Evolutionary conservation across 106 monocot genomes (phyloP), one percentile per base, ranked within the genome.

Genomic region (Allium fistulosum): DNA sequence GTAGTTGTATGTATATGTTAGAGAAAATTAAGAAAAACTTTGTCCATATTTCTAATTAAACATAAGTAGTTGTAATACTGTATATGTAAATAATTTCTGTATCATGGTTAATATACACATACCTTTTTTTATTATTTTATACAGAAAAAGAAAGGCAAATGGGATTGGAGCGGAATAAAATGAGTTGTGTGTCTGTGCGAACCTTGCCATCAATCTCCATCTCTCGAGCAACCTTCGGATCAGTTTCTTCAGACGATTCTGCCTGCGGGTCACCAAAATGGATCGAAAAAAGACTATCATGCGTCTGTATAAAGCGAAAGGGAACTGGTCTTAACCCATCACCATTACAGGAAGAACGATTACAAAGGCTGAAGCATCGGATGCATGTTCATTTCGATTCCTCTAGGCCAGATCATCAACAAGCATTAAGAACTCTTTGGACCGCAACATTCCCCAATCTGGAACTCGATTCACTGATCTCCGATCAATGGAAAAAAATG

Each of bases 401-500:
- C 8, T 79, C 79, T 26, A 83, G 76, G 65, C 73, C 62, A 52
- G 83, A 88, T 48, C 93, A 93, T 76, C 93, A 88, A 90, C 90
- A 90, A 80, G 90, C 87, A 27, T 72, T 94, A 61, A 87, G 66
- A 72, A 84, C 94, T 72, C 84, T 94, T 66, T 94, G 94, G 94
- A 51, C 60, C 67, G 87, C 90, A 6, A 87, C 94, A 28, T 94
- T 85, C 62, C 94, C 90, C 48, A 80, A 82, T 68, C 78, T 87
- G 79, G 87, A 90, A 70, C 80, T 94, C 18, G 49, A 72, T 62
- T 80, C 80, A 62, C 71, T 94, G 71, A 80, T 90, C 71, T 94
- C 94, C 65, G 90, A 94, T 2, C 90, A 94, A 71, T 94, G 94
- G 94, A 94, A 94, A 49, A 78, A 87, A 65, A 90, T 94, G 94